phyloP scores from a whole-genome alignment of 305 asterid genomes.

The Solanum aculeatissimum region DNA sequence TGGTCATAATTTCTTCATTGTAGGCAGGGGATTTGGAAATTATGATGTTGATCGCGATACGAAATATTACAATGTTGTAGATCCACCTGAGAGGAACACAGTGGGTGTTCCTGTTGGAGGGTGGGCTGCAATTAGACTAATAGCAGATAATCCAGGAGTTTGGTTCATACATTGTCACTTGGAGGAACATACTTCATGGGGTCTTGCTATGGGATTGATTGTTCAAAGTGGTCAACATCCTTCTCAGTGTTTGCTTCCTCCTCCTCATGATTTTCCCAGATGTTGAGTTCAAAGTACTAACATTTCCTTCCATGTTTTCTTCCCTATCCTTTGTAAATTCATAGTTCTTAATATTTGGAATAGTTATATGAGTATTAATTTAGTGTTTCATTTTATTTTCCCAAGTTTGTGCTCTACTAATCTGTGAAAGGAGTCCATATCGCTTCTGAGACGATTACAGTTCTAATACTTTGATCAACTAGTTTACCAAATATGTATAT shows the following conservation, averaged over 20 bases:
- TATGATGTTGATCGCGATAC: conserved; percentile 37
- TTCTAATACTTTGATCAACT: too few relatives aligned
- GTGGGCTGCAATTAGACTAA: conserved; percentile 61
- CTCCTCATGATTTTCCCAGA: conserved; percentile 62
- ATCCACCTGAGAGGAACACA: conserved; percentile 82
- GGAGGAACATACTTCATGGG: conserved; percentile 79
- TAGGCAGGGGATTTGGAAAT: conserved; percentile 68
- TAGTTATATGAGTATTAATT: not conserved
- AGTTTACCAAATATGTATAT: too few relatives aligned
- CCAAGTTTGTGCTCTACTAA: not conserved
- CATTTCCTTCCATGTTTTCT: not conserved
- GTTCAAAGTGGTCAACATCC: conserved; percentile 41
- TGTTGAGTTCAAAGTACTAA: conserved; percentile 22
- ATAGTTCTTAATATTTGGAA: not conserved
- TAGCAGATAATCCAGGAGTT: conserved; percentile 66
- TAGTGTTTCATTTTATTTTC: not conserved
- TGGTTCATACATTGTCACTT: conserved; percentile 85
- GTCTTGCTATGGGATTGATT: conserved; percentile 55
- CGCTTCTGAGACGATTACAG: too few relatives aligned
- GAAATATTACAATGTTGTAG: conserved; percentile 33
- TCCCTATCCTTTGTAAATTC: not conserved
- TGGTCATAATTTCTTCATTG: conserved; percentile 68
- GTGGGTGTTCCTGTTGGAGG: conserved; percentile 78
- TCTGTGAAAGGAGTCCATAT: too few relatives aligned
- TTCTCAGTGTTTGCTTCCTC: conserved; percentile 46